Conservation (phyloP, 768 basidiomycete species). For the Lactarius quietus region DNA sequence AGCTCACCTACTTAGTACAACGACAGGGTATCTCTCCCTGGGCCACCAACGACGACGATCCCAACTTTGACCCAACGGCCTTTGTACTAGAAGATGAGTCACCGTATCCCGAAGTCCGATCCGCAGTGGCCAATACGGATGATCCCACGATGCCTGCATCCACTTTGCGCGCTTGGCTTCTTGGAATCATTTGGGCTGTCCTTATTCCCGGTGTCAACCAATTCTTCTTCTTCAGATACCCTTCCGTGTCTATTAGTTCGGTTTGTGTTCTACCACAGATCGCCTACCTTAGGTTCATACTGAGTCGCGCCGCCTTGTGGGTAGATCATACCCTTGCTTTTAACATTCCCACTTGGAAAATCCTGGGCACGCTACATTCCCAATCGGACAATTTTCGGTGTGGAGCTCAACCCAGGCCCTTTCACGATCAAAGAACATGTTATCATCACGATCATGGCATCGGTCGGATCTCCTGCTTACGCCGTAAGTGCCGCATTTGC, state of each 20-base stretch:
- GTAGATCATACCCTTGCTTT: conserved; percentile 57
- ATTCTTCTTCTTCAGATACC: conserved; percentile 71
- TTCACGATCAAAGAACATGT: conserved; percentile 77
- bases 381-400: conserved; percentile 49
- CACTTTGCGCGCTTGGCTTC: conserved; percentile 38
- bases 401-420: conserved; percentile 58
- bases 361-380: conserved; percentile 54
- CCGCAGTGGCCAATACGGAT: conserved; percentile 47
- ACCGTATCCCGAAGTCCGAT: conserved; percentile 51
- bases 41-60: conserved; percentile 14
- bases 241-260: conserved; percentile 34
- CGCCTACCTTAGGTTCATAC: not conserved
- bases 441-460: conserved; percentile 43
- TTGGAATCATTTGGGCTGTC: conserved; percentile 46
- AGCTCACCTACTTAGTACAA: not conserved
- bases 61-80: conserved; percentile 21
- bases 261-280: not conserved
- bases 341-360: conserved; percentile 64
- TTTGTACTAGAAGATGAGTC: conserved; percentile 41
- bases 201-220: conserved; percentile 71
- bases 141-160: conserved; percentile 39
- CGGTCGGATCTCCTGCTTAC: conserved; percentile 36
- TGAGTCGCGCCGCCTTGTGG: not conserved
- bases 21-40: not conserved
- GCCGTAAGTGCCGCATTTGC: conserved; percentile 27